Base-by-base conservation (phyloP, 1,284 basidiomycete species). In the Irpex sp. region DNA sequence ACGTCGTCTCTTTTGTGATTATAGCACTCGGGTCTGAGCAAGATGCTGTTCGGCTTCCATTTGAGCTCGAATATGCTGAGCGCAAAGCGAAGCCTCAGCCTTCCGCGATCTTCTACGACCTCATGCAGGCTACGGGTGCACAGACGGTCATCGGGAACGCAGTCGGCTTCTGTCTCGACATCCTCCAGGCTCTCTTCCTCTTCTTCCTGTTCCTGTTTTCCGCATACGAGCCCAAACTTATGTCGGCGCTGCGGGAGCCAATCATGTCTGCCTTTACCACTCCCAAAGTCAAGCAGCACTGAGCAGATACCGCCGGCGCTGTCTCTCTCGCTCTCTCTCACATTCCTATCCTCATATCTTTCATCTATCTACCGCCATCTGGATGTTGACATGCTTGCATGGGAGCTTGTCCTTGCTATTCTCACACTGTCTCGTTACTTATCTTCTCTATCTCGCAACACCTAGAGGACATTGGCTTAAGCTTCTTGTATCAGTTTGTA, bases 121-220 rank as follows among this genome's bases (percentile, higher is more conserved):
- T 55, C 31, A 55, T 55, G 53, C 53, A 55, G 13, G 13, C 13
- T 8, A 17, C 53, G 21, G 53, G 53, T 4, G 53, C 53, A 0
- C 53, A 55, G 31, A 55, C 53, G 26, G 53, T 55, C 4, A 55
- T 55, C 17, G 53, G 53, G 26, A 55, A 55, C 31, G 17, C 53
- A 33, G 8, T 55, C 26, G 53, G 53, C 53, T 55, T 55, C 53
- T 55, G 53, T 26, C 33, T 55, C 7, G 53, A 55, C n/a, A 55
- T 55, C 19, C 53, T 55, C 9, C 53, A 55, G 31, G 53, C 53
- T 17, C 53, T 55, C 13, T 55, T 55, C 53, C 53, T 55, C 11
- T 55, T 55, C 53, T 55, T 55, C 53, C 53, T 55, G 9, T 55
- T 55, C 53, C 53, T 55, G 9, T 55, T 55, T 35, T 55, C 53